Evolutionary conservation across 176 grass and related monocot genomes (phyloP).

Genomic region (Hordeum marinum): DNA sequence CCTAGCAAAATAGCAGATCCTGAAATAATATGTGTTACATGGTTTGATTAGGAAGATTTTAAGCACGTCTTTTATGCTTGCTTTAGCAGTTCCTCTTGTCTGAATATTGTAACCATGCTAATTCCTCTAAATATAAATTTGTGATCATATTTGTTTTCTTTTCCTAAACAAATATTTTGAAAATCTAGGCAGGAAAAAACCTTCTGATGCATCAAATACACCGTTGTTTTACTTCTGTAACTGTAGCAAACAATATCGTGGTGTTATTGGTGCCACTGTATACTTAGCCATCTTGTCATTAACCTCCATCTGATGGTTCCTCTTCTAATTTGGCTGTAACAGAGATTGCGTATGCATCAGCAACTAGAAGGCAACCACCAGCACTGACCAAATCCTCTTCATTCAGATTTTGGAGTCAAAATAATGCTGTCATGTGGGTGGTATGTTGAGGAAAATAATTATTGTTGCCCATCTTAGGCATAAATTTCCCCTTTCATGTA

Average conservation of each 20-base stretch:
- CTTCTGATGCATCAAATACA: neutral
- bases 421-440: slow-evolving; percentile 70
- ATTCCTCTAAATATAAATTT: neutral
- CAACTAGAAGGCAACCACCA: slow-evolving; percentile 92
- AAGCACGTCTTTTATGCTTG: too few relatives aligned
- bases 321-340: slow-evolving; percentile 33
- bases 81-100: neutral
- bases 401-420: slow-evolving; percentile 65
- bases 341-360: slow-evolving; percentile 80
- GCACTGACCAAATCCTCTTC: slow-evolving; percentile 67
- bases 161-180: neutral
- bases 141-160: neutral
- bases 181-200: neutral
- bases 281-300: neutral
- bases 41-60: too few relatives aligned
- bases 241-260: neutral
- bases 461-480: slow-evolving; percentile 4
- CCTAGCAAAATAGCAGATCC: neutral
- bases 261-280: neutral
- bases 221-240: neutral
- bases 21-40: neutral
- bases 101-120: neutral
- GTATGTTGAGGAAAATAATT: slow-evolving; percentile 42
- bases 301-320: slow-evolving; percentile 6
- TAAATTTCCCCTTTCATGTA: slow-evolving; percentile 1